A percentile compares a stretch with the other conserved stretches of the same genome.
These are phyloP conservation scores for Lanmaoa pseudosensibilis DNA, from an alignment of 768 basidiomycete genomes.

Conservation along the genomic window DNA sequence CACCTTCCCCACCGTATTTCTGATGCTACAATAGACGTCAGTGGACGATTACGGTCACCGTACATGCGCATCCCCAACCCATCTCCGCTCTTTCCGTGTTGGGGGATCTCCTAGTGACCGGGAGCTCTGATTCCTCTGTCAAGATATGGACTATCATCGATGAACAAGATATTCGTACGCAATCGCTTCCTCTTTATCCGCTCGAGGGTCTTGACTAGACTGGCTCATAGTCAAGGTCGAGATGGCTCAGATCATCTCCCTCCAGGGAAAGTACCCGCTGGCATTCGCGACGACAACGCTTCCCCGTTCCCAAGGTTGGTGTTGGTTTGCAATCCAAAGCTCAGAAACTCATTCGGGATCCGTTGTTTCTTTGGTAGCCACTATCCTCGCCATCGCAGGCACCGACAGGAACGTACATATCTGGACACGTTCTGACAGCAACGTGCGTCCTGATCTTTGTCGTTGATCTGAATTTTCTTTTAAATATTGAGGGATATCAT, in stretches of 20 bases:
- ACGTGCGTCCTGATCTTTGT: constrained; percentile 38
- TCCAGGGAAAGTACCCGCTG: constrained; percentile 74
- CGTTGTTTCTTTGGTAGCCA: constrained; percentile 37
- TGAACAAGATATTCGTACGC: constrained; percentile 32
- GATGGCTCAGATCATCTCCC: constrained; percentile 57
- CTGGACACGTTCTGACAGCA: constrained; percentile 64
- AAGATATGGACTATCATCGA: constrained; percentile 65
- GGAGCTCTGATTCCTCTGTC: constrained; percentile 77
- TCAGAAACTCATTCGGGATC: neutral
- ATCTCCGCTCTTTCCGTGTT: constrained; percentile 66
- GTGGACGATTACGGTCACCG: constrained; percentile 52
- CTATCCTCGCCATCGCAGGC: constrained; percentile 77
- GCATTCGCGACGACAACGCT: constrained; percentile 62
- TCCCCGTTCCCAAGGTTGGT: constrained; percentile 65
- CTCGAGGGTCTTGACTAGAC: constrained; percentile 7
- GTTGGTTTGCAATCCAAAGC: constrained; percentile 9
- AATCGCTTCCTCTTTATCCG: neutral
- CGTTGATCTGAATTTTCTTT: neutral
- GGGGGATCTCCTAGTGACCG: constrained; percentile 60
- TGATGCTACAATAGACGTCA: constrained; percentile 30
- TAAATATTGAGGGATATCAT: neutral
- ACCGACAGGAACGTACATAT: constrained; percentile 81
- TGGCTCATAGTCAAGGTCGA: constrained; percentile 35
- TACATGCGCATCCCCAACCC: constrained; percentile 65
- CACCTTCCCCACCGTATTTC: constrained; percentile 8